These are phyloP conservation scores for Neophaeococcomyces mojaviensis DNA, from an alignment of 2,329 filamentous ascomycete genomes.

Conservation along the genomic window DNA sequence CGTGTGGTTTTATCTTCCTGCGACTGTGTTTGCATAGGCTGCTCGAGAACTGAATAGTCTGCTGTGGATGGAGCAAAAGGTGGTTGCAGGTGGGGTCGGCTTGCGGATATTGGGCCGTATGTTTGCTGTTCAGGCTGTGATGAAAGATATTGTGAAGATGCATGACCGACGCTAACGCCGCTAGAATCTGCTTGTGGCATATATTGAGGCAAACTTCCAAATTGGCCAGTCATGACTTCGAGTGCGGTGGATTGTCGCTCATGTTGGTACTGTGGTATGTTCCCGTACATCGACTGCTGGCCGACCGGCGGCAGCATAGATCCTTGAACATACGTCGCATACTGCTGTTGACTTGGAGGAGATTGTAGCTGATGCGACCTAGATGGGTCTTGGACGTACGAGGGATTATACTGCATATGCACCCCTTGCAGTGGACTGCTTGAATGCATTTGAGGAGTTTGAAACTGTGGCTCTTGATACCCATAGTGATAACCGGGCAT, in stretches of 20 bases:
- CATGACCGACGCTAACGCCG: slow-evolving; percentile 51
- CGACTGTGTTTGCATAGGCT: slow-evolving; percentile 25
- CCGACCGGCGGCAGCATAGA: slow-evolving; percentile 59
- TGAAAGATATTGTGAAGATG: slow-evolving; percentile 57
- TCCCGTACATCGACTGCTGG: slow-evolving; percentile 62
- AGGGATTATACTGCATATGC: slow-evolving; percentile 59
- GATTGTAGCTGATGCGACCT: slow-evolving; percentile 25
- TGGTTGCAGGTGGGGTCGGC: slow-evolving; percentile 43
- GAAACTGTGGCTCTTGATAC: slow-evolving; percentile 48
- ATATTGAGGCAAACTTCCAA: slow-evolving; percentile 60
- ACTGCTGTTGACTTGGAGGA: slow-evolving; percentile 42
- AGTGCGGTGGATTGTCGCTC: slow-evolving; percentile 63
- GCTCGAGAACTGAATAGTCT: slow-evolving; percentile 35
- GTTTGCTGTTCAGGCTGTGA: slow-evolving; percentile 51
- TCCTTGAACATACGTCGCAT: slow-evolving; percentile 50
- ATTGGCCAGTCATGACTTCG: slow-evolving; percentile 64
- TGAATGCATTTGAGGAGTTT: slow-evolving; percentile 46
- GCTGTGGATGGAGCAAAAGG: slow-evolving; percentile 48
- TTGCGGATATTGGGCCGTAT: slow-evolving; percentile 54
- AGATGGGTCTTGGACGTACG: slow-evolving; percentile 49
- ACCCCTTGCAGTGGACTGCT: slow-evolving; percentile 39
- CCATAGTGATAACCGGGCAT: slow-evolving; percentile 43
- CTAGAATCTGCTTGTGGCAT: slow-evolving; percentile 59
- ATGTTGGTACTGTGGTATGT: slow-evolving; percentile 62
- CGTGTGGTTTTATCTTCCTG: slow-evolving; percentile 31